Conservation (phyloP, 179 eudicot genomes). For the Carnegiea gigantea region DNA sequence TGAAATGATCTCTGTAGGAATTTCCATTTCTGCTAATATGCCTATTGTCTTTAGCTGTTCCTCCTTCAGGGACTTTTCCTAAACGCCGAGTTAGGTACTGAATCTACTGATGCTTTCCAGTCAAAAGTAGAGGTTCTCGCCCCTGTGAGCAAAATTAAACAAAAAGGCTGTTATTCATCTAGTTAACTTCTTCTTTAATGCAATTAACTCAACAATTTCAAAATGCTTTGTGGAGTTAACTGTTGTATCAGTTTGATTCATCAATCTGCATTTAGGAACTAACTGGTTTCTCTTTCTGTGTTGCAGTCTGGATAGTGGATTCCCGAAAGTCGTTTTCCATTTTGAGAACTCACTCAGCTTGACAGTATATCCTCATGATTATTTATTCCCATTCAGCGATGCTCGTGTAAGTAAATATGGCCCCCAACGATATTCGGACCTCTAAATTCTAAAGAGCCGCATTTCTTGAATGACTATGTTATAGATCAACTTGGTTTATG, state of each 20-base stretch:
- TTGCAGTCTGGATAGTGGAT: constrained; percentile 75
- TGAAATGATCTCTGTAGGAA: too few relatives aligned
- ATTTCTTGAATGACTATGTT: neutral
- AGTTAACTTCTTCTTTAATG: too few relatives aligned
- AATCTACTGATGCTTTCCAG: too few relatives aligned
- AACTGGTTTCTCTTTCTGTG: constrained; percentile 15
- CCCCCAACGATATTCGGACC: neutral
- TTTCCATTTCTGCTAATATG: too few relatives aligned
- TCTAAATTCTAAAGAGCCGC: neutral
- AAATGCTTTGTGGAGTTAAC: neutral
- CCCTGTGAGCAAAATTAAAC: too few relatives aligned
- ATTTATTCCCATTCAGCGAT: constrained; percentile 51
- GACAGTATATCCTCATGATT: constrained; percentile 72
- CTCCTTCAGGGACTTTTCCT: too few relatives aligned
- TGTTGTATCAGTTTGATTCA: neutral
- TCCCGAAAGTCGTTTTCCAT: constrained; percentile 64
- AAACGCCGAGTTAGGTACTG: too few relatives aligned
- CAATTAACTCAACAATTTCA: neutral
- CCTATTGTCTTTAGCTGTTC: too few relatives aligned
- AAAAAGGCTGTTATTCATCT: too few relatives aligned
- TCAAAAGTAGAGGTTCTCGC: neutral
- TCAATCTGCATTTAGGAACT: neutral
- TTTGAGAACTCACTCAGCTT: constrained; percentile 57
- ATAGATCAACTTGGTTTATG: neutral
- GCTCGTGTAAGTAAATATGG: constrained; percentile 36